Base-by-base conservation (phyloP, 805 yeast genomes). In the Candida hispaniensis region DNA sequence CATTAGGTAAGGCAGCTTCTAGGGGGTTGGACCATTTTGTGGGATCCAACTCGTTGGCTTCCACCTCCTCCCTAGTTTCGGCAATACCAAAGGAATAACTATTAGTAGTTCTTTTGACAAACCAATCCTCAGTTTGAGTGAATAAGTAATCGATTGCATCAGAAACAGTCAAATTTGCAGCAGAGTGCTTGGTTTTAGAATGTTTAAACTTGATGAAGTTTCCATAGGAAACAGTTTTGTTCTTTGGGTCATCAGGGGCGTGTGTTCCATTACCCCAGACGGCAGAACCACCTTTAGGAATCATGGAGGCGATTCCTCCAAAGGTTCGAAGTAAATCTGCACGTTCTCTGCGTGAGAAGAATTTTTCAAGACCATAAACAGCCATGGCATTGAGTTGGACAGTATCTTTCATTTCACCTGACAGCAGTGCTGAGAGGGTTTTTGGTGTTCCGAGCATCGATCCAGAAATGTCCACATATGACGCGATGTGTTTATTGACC, bases 331-430 rank as follows among this genome's bases (percentile, higher is more conserved):
- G 53, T 79, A 91, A 66, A 43, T 82, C 93, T 5, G 83, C 72
- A 46, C 98, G 70, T 58, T 88, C 98, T 42, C 73, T 70, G 52
- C 94, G 70, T 34, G 91, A 78, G 56, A 91, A 85, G 58, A 91
- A 91, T 59, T 81, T 83, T 52, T 91, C 98, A 39, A 91, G 66
- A 1, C 96, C 98, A 50, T 81, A 83, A 44, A 88, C 83, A 0
- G 97, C 98, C 42, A 88, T 59, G 3, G 91, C 78, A 54, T 91
- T 91, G 53, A 91, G 63, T 50, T 88, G 94, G 18, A 93, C 93
- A 0, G 98, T 91, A 55, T 91, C 98, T 55, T 76, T 82, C 97
- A 91, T 91, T 58, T 91, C 98, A 10, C 98, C 98, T 10, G 94
- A 81, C n/a, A 91, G 56, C 41, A 91, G 61, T 1, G 95, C 95